phyloP scores from a whole-genome alignment of 352 stramenopile genomes.

The Globisporangium okanoganense region DNA sequence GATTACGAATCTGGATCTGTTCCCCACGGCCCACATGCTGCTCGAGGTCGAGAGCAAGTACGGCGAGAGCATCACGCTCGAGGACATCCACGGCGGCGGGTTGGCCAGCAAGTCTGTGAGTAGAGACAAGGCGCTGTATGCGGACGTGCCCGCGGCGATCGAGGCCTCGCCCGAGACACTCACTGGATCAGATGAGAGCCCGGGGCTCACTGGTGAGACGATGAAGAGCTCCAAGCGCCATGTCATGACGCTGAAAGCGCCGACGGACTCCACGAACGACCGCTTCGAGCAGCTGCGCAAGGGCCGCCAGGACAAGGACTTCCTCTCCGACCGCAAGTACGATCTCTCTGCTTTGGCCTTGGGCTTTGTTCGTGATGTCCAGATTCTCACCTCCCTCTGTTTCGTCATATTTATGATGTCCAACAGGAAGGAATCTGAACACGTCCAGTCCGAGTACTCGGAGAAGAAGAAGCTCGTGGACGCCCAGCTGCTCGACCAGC shows the following conservation, averaged over 20 bases:
- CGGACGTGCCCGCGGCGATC: background rate
- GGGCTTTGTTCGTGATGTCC: too few species aligned
- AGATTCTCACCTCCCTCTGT: background rate
- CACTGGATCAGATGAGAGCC: background rate
- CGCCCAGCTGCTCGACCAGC: conserved; percentile 14
- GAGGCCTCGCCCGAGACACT: background rate
- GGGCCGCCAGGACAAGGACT: conserved; percentile 53
- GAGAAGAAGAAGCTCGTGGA: conserved; percentile 38
- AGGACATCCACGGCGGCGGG: conserved; percentile 82
- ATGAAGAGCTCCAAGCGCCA: conserved; percentile 4
- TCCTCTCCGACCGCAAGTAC: conserved; percentile 43
- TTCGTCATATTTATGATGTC: background rate
- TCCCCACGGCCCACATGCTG: conserved; percentile 73
- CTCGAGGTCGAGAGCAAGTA: conserved; percentile 90
- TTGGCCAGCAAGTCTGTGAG: background rate
- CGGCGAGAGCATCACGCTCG: conserved; percentile 85
- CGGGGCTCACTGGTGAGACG: background rate
- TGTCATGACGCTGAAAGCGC: conserved; percentile 43
- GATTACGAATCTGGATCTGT: conserved; percentile 62
- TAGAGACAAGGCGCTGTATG: background rate
- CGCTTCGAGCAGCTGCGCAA: conserved; percentile 51
- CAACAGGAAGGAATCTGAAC: conserved; percentile 26
- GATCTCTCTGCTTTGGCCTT: background rate
- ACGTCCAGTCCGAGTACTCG: conserved; percentile 28
- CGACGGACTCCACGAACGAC: conserved; percentile 70